These are phyloP conservation scores for Cercophora sp. DNA, from an alignment of 495 filamentous ascomycete genomes.

Conservation along the genomic window DNA sequence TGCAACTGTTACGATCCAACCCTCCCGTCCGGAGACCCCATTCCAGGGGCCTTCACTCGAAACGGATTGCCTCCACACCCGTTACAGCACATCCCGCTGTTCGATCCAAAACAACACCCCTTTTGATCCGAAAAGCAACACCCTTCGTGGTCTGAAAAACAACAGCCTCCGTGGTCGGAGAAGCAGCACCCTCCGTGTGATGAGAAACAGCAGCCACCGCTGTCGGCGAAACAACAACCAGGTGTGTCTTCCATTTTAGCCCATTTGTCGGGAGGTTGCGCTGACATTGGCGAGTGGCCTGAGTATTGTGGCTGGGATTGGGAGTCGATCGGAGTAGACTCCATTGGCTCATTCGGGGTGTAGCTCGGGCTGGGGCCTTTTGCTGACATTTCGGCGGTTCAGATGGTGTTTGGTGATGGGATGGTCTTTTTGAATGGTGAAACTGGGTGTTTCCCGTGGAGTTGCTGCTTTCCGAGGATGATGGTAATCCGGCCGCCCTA, in stretches of 20 bases:
- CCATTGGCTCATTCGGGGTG: neutral
- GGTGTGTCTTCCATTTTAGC: neutral
- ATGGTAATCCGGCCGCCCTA: too few relatives aligned
- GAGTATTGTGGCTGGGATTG: neutral
- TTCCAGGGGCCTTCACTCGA: neutral
- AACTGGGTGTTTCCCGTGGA: too few relatives aligned
- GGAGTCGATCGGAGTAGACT: neutral
- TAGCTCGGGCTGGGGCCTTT: too few relatives aligned
- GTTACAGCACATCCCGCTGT: neutral
- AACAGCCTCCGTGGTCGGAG: neutral
- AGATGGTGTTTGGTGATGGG: too few relatives aligned
- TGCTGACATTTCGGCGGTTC: too few relatives aligned
- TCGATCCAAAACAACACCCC: neutral
- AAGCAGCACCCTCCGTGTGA: neutral
- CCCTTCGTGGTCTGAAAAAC: neutral
- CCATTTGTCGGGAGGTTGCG: neutral
- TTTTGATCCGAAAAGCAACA: neutral
- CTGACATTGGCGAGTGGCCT: neutral
- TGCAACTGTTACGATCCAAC: too few relatives aligned
- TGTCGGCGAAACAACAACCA: neutral
- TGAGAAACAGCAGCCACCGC: neutral
- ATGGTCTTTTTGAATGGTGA: too few relatives aligned
- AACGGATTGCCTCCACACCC: neutral
- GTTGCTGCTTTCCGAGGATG: too few relatives aligned
- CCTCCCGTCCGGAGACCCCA: too few relatives aligned